Conservation (phyloP, 345 rosid species). For the Euphorbia pulcherrima region DNA sequence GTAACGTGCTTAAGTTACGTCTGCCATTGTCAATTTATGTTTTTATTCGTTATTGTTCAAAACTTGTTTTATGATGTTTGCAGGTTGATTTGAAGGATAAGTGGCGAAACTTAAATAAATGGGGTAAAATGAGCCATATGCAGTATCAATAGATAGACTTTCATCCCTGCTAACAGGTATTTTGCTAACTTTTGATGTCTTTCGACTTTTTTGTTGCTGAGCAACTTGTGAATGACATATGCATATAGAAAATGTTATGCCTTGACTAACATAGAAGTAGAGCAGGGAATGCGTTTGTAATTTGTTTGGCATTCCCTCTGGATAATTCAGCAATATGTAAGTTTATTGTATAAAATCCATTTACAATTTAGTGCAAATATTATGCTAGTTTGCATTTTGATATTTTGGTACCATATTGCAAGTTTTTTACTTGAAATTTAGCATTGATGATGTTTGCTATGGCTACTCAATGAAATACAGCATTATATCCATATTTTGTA, state of each 20-base stretch:
- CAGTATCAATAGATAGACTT: neutral
- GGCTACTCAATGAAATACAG: too few species aligned
- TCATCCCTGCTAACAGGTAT: neutral
- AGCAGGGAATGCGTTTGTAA: neutral
- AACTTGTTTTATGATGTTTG: neutral
- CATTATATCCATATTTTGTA: too few species aligned
- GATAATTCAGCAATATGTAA: neutral
- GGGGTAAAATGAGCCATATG: too few species aligned
- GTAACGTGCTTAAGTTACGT: conserved; percentile 16
- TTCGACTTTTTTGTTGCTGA: neutral
- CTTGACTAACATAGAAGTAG: neutral
- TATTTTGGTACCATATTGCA: too few species aligned
- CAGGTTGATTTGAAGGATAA: conserved; percentile 59
- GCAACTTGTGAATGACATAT: neutral
- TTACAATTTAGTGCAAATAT: neutral
- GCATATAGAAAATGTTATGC: neutral
- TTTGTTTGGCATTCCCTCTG: neutral
- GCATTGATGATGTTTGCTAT: too few species aligned
- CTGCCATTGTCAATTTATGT: neutral
- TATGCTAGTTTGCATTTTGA: too few species aligned
- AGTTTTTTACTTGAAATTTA: too few species aligned
- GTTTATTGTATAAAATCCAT: neutral
- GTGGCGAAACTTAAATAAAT: conserved; percentile 51
- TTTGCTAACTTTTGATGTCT: neutral
- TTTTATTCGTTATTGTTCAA: neutral